phyloP scores from a whole-genome alignment of 768 basidiomycete genomes.

The Hydnomerulius pinastri region DNA sequence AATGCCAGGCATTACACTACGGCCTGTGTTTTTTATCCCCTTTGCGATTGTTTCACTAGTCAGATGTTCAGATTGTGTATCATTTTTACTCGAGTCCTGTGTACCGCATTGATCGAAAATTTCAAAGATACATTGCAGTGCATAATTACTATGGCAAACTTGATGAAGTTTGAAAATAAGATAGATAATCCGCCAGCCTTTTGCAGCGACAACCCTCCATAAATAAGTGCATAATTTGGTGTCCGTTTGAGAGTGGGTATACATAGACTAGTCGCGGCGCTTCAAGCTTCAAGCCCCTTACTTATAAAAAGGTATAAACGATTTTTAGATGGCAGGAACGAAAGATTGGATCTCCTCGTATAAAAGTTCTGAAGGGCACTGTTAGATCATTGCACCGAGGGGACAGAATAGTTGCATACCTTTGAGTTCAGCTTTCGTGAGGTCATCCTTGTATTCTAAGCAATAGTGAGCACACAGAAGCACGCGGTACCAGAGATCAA shows the following conservation, averaged over 20 bases:
- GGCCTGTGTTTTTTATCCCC: slow-evolving; percentile 4
- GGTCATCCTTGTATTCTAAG: slow-evolving; percentile 68
- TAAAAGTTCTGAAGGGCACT: slow-evolving; percentile 51
- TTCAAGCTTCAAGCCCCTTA: neutral
- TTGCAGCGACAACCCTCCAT: neutral
- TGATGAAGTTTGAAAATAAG: too few species aligned
- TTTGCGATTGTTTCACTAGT: neutral
- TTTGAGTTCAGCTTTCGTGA: slow-evolving; percentile 80
- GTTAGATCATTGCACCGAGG: slow-evolving; percentile 9
- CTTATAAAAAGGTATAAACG: neutral
- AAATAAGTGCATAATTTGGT: neutral
- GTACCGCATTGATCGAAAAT: slow-evolving; percentile 20
- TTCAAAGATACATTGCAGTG: slow-evolving; percentile 2
- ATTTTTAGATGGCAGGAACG: slow-evolving; percentile 55
- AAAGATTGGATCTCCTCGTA: slow-evolving; percentile 86
- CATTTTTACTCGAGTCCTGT: slow-evolving; percentile 16
- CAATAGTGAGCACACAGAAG: slow-evolving; percentile 7
- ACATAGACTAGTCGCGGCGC: neutral
- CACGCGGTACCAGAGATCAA: neutral
- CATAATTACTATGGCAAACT: neutral
- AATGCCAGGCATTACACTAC: slow-evolving; percentile 4
- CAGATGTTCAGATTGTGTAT: slow-evolving; percentile 15
- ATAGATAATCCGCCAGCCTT: neutral
- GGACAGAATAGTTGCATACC: slow-evolving; percentile 6
- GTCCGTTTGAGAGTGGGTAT: neutral